Evolutionary conservation across 495 filamentous ascomycete genomes (phyloP), one percentile per base, ranked within the genome.

Genomic region (Amniculicola lignicola): DNA sequence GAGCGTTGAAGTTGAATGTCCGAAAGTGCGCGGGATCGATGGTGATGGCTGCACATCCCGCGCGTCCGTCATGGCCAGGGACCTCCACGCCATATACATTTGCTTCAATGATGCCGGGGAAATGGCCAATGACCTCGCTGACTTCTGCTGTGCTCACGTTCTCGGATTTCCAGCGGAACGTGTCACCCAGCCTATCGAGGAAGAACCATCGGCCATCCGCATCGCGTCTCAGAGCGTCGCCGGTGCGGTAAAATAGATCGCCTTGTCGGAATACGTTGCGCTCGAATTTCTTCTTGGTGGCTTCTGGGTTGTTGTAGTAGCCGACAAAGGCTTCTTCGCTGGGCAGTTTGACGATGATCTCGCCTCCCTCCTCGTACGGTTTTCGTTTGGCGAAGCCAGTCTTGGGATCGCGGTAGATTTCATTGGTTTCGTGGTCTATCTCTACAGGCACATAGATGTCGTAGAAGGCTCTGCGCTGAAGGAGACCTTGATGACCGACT

Each of bases 91-190:
- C 87, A 65, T 90, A 92, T 3, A 90, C 87, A 51, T 87, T 90
- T 15, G 88, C 87, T 64, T 92, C 88, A 18, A 78, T 64, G 7
- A 92, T 69, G 10, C 82, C 82, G 0, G 84, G 82, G 66, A 76
- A 86, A 38, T 74, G 65, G 24, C 86, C 85, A 1, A 92, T 69
- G 1, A 80, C 76, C 61, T 87, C 81, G 5, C 82, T 76, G 0
- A 92, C 87, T 67, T 92, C 87, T 24, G 84, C 83, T 0, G 88
- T 91, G 19, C 81, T 83, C 45, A 92, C 87, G 63, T 92, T 92
- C 70, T 90, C 88, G 51, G 80, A 81, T 68, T 91, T 92, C 87
- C 87, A 92, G 3, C 87, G 77, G 71, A 84, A 92, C 0, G 87
- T 92, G 66, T 92, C 88, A 1, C 88, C 88, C 0, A 90, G 72